Base-by-base conservation (phyloP, 495 filamentous ascomycete genomes). In the Echria macrotheca region DNA sequence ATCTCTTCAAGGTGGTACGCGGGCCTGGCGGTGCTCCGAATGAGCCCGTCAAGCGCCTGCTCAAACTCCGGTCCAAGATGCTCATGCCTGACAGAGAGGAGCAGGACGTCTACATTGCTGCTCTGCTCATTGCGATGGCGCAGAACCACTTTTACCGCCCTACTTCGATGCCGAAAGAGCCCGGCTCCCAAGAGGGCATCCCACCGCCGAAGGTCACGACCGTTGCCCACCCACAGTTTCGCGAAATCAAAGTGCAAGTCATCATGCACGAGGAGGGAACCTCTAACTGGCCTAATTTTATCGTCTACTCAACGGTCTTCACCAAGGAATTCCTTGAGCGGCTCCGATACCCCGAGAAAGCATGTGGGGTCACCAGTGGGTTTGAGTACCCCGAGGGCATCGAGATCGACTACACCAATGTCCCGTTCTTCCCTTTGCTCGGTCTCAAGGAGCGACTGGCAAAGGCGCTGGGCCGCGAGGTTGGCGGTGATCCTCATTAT, bases 361-460 rank as follows among this genome's bases (percentile, higher is more conserved):
- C 60, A 4, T n/a, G n/a, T n/a, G n/a, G n/a, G n/a, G n/a, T n/a
- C n/a, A n/a, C n/a, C n/a, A n/a, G n/a, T n/a, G 66, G 64, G 0
- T 44, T 47, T 23, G 23, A 51, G 0, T 22, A 45, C 9, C 49
- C 10, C 21, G 28, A 50, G 2, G 49, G 31, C 15, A 21, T 58
- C 1, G 55, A 56, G 1, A 67, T 74, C 25, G 55, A 59, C 12
- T 64, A 68, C 54, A 56, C 58, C n/a, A 57, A 52, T 2, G 68
- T 75, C 5, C 61, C 66, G 2, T 52, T 70, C 31, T 75, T 69
- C 70, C 73, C 73, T 3, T 52, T 74, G 19, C 51, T 73, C 3
- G 72, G 71, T 6, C 58, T 76, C n/a, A 72, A 70, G 39, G 72
- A 75, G 52, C 68, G 72, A 2, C 58, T 76, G 1, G 66, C 67